Conservation (phyloP, 441 rosid species). For the Erodium moschatum region DNA sequence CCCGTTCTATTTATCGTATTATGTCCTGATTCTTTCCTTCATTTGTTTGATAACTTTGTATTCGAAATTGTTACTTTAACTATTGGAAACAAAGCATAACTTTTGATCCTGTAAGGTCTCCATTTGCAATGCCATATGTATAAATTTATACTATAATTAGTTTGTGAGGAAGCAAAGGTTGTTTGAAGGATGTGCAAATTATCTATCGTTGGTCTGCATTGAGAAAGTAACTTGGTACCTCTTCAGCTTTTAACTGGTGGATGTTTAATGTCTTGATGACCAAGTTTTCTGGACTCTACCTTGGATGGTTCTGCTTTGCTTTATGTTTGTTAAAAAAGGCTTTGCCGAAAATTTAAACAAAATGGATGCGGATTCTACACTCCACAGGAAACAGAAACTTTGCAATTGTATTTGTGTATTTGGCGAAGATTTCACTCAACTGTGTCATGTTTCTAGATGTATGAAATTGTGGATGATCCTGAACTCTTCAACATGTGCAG, state of each 20-base stretch:
- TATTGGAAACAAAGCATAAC: background rate
- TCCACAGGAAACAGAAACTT: background rate
- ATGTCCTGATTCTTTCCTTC: constrained; percentile 1
- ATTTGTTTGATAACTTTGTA: background rate
- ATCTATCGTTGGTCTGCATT: background rate
- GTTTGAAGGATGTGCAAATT: constrained; percentile 1
- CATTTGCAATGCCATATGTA: constrained; percentile 1
- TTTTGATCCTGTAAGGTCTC: background rate
- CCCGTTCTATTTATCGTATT: background rate
- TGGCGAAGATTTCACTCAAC: background rate
- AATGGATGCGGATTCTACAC: background rate
- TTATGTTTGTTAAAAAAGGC: background rate
- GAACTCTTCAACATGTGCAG: background rate
- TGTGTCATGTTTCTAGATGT: background rate
- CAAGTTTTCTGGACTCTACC: constrained; percentile 2
- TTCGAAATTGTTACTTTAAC: background rate
- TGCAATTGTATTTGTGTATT: constrained; percentile 1
- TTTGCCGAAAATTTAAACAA: background rate
- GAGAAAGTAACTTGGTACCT: constrained; percentile 7
- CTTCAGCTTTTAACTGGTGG: constrained; percentile 7
- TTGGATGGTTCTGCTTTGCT: background rate
- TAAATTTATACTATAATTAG: background rate
- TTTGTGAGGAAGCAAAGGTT: background rate
- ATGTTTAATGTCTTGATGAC: constrained; percentile 1
- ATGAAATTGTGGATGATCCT: constrained; percentile 2